Conservation (phyloP, 495 filamentous ascomycete species). For the Aspergillus panamensis region DNA sequence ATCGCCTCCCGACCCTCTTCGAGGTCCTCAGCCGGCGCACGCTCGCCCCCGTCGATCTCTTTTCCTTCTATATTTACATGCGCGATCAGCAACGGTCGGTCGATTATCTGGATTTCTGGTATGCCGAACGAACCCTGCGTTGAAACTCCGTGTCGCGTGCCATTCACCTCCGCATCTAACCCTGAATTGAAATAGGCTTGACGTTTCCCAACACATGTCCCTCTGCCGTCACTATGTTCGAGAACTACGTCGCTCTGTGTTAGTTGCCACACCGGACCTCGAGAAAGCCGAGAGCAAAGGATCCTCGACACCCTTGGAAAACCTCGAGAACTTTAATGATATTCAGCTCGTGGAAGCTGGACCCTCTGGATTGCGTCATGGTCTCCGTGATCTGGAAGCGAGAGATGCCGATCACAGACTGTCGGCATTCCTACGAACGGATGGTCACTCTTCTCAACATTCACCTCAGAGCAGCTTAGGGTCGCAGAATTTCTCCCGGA, state of each 20-base stretch:
- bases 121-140: slow-evolving; percentile 7
- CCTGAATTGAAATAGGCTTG: slow-evolving; percentile 65
- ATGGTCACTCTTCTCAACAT: slow-evolving; percentile 52
- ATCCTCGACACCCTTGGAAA: slow-evolving; percentile 76
- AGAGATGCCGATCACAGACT: slow-evolving; percentile 77
- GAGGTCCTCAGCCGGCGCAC: slow-evolving; percentile 92
- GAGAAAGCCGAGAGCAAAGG: slow-evolving; percentile 77
- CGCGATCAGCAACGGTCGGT: slow-evolving; percentile 95
- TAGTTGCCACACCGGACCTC: slow-evolving; percentile 87
- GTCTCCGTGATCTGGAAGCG: slow-evolving; percentile 47
- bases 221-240: slow-evolving; percentile 97
- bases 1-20: slow-evolving; percentile 87
- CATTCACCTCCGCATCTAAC: not conserved
- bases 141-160: not conserved
- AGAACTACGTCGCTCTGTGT: slow-evolving; percentile 86
- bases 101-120: slow-evolving; percentile 99
- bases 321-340: slow-evolving; percentile 62
- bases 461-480: slow-evolving; percentile 69
- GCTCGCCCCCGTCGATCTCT: slow-evolving; percentile 88
- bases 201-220: slow-evolving; percentile 98
- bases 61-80: slow-evolving; percentile 99
- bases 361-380: slow-evolving; percentile 35
- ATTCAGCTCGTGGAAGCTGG: slow-evolving; percentile 47
- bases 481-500: slow-evolving; percentile 44
- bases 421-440: slow-evolving; percentile 84